These are phyloP conservation scores for Artemisia tridentata DNA, from an alignment of 129 eudicot genomes.

Conservation along the genomic window DNA sequence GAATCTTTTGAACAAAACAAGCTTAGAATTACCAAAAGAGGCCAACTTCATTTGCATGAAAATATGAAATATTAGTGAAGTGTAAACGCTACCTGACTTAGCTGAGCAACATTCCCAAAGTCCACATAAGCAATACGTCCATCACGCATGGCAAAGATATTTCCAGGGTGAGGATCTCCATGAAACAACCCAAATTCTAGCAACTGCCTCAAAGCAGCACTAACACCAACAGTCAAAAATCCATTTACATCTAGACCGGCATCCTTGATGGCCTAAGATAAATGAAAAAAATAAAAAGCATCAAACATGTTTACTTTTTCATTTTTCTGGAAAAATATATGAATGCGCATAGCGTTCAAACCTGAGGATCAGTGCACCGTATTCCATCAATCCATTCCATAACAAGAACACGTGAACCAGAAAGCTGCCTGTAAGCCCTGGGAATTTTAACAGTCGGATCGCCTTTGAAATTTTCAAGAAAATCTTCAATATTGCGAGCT, in stretches of 20 bases:
- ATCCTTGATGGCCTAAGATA: conserved; percentile 78
- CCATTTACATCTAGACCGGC: conserved; percentile 83
- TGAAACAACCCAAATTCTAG: conserved; percentile 95
- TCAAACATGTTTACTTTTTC: background rate
- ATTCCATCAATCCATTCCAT: conserved; percentile 99
- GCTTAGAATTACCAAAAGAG: background rate
- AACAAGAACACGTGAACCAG: conserved; percentile 93
- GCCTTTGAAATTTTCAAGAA: conserved; percentile 83
- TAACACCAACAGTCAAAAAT: conserved; percentile 95
- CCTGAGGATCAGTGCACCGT: conserved; percentile 98
- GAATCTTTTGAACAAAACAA: no score
- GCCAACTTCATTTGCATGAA: no score
- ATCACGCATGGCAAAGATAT: conserved; percentile 98
- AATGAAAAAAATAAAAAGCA: conserved; percentile 16
- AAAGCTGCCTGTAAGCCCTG: conserved; percentile 72
- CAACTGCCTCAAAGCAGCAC: conserved; percentile 95
- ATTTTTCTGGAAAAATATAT: background rate
- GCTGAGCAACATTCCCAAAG: conserved; percentile 96
- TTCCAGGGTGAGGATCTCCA: conserved; percentile 99
- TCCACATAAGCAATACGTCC: conserved; percentile 99
- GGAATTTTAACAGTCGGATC: conserved; percentile 99
- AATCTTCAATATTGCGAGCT: conserved; percentile 97
- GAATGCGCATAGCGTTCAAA: conserved; percentile 18
- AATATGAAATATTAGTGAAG: no score
- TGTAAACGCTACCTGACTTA: conserved; percentile 69